Percentiles rank a stretch among this genome's conserved stretches.
phyloP scores from a whole-genome alignment of 495 filamentous ascomycete genomes.

The Podospora fimiseda region DNA sequence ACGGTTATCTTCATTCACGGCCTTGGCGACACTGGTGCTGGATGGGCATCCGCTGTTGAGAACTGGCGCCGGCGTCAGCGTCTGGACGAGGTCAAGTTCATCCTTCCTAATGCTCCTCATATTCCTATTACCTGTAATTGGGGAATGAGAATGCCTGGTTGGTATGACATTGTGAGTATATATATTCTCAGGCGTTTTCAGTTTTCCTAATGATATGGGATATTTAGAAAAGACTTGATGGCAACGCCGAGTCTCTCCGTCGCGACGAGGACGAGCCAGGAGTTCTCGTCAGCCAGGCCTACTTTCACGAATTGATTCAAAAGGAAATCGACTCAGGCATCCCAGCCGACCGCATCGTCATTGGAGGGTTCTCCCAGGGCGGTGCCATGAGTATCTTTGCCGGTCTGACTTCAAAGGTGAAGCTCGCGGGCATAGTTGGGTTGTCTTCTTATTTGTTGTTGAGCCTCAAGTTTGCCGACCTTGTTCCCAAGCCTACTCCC shows the following conservation, averaged over 20 bases:
- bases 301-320: constrained; percentile 76
- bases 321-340: constrained; percentile 79
- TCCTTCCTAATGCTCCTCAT: constrained; percentile 86
- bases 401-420: constrained; percentile 64
- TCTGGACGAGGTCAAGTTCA: constrained; percentile 85
- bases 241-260: constrained; percentile 41
- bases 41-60: constrained; percentile 76
- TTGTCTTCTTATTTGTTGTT: constrained; percentile 79
- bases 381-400: constrained; percentile 51
- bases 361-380: constrained; percentile 62
- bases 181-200: constrained; percentile 8
- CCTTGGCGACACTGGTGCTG: constrained; percentile 61
- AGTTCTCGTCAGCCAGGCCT: constrained; percentile 63
- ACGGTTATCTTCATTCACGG: constrained; percentile 94
- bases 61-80: constrained; percentile 79
- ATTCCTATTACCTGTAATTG: constrained; percentile 85
- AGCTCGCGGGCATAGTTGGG: constrained; percentile 81
- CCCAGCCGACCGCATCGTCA: constrained; percentile 70
- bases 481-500: constrained; percentile 54
- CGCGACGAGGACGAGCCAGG: constrained; percentile 68
- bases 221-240: constrained; percentile 13
- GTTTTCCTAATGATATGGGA: constrained; percentile 10
- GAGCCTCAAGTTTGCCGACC: constrained; percentile 60
- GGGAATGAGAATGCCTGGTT: constrained; percentile 81
- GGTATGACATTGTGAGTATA: constrained; percentile 86